These are phyloP conservation scores for Solanum neorickii DNA, from an alignment of 257 asterid genomes.

Conservation along the genomic window DNA sequence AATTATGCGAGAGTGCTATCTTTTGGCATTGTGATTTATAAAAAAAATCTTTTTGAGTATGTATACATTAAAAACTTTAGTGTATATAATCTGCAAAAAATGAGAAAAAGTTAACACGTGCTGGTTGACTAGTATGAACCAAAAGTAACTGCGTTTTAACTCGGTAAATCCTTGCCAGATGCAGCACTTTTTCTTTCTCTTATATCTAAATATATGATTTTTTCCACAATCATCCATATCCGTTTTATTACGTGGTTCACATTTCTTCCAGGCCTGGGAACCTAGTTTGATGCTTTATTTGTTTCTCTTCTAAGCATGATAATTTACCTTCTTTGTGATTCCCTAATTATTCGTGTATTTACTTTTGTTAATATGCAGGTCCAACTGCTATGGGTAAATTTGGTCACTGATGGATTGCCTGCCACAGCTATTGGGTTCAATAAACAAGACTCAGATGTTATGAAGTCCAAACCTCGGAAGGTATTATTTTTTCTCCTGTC, in stretches of 20 bases:
- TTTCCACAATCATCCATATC: background rate
- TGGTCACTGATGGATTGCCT: conserved; percentile 98
- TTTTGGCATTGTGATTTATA: too few species aligned
- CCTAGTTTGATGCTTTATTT: background rate
- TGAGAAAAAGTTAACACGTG: too few species aligned
- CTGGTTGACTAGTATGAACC: background rate
- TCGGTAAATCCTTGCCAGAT: background rate
- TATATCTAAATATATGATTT: background rate
- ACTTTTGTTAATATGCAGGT: conserved; percentile 43
- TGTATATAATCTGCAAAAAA: too few species aligned
- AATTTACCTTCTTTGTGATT: background rate
- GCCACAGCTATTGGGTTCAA: conserved; percentile 99
- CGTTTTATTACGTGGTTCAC: background rate
- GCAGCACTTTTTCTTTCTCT: background rate
- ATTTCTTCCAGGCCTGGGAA: background rate
- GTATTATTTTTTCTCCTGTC: conserved; percentile 16
- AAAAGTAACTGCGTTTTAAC: background rate
- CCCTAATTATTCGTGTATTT: background rate
- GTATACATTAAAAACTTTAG: too few species aligned
- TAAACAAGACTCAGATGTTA: conserved; percentile 95
- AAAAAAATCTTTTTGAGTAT: too few species aligned
- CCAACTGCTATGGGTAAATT: conserved; percentile 98
- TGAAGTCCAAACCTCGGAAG: conserved; percentile 99
- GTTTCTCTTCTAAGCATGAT: background rate
- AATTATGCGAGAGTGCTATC: too few species aligned